phyloP scores from a whole-genome alignment of 345 rosid species.

The Ailanthus altissimus region DNA sequence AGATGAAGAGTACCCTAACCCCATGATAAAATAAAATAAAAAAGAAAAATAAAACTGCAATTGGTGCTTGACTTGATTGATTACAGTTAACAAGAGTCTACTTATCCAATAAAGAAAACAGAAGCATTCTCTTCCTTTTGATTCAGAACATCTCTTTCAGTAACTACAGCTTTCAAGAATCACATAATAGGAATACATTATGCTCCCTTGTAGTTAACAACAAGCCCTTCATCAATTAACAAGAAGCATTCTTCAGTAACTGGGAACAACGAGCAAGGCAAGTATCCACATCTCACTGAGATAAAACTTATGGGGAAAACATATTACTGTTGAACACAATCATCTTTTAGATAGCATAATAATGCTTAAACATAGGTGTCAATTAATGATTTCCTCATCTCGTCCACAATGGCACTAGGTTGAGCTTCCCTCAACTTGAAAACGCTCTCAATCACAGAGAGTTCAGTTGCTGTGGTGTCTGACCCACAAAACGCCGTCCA shows the following conservation, averaged over 20 bases:
- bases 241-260: too few species aligned
- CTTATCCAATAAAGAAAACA: neutral
- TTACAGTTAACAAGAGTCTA: neutral
- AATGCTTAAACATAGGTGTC: slow-evolving; percentile 56
- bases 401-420: slow-evolving; percentile 75
- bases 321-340: neutral
- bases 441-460: slow-evolving; percentile 83
- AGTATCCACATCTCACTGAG: too few species aligned
- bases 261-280: too few species aligned
- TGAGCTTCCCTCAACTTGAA: slow-evolving; percentile 94
- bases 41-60: neutral
- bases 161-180: too few species aligned
- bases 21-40: too few species aligned
- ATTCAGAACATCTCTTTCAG: neutral
- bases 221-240: too few species aligned
- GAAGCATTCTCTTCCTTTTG: neutral
- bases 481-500: slow-evolving; percentile 91
- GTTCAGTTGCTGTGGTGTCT: slow-evolving; percentile 92
- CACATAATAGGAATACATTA: too few species aligned
- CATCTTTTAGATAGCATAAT: neutral
- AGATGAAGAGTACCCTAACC: neutral
- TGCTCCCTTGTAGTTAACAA: too few species aligned
- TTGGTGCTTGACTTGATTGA: neutral
- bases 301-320: neutral
- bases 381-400: slow-evolving; percentile 90